phyloP scores from a whole-genome alignment of 2,329 filamentous ascomycete genomes.

The Talaromyces sp. region DNA sequence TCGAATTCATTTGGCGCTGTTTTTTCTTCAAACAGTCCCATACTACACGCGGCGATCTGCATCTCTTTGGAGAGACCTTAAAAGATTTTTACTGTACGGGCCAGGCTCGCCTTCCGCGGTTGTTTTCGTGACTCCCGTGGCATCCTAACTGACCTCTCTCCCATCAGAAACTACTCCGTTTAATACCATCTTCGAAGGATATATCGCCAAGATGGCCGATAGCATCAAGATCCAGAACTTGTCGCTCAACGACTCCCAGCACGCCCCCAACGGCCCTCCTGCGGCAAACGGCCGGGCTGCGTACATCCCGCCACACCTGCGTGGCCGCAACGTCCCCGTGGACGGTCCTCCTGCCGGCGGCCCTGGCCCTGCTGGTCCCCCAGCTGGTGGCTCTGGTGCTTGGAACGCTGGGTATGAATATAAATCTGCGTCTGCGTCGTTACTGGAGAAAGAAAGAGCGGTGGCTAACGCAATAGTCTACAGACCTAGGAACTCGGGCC shows the following conservation, averaged over 20 bases:
- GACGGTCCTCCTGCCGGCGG: conserved; percentile 32
- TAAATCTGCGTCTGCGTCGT: background rate
- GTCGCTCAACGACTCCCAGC: conserved; percentile 57
- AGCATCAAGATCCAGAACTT: conserved; percentile 36
- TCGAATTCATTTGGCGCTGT: conserved; percentile 5
- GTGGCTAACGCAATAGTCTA: conserved; percentile 8
- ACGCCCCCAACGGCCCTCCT: conserved; percentile 37
- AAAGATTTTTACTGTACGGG: background rate
- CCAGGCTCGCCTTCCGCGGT: background rate
- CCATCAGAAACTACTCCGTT: background rate
- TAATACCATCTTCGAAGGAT: background rate
- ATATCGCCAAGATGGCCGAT: conserved; percentile 29
- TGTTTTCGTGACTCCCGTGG: background rate
- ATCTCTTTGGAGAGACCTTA: conserved; percentile 2
- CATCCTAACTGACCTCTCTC: background rate
- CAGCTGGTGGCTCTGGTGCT: conserved; percentile 23
- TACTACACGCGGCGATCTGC: background rate
- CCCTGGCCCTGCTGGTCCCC: background rate
- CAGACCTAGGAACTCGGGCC: conserved; percentile 20
- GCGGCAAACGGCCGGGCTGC: conserved; percentile 48
- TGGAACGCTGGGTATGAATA: conserved; percentile 25
- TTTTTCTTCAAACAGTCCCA: background rate
- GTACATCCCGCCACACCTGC: conserved; percentile 63
- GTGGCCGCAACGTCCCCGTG: conserved; percentile 33
- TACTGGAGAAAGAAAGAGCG: background rate